Evolutionary conservation across 83 land plant genomes (phyloP), one percentile per base, ranked within the genome.

Genomic region (Isoetes engelmannii): DNA sequence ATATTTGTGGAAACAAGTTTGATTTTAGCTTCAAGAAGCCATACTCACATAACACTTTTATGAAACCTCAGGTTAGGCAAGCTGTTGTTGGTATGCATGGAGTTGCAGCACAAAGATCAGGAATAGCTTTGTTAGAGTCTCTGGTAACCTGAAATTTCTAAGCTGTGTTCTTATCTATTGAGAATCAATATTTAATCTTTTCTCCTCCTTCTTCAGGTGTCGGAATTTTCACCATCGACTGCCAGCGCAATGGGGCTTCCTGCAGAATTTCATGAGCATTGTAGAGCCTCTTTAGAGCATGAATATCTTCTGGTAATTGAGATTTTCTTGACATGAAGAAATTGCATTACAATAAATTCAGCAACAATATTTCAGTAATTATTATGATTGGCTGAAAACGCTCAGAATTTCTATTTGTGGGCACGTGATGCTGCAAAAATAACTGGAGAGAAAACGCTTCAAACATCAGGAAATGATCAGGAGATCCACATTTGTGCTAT

Each of bases 221-320:
- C 94, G 44, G 99, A 95, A 74, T 95, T 95, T 78, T 87, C 89
- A 50, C 97, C 91, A 4, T 85, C 91, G 48, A 91, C 99, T 17
- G 88, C 93, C 70, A 84, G 83, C 81, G 82, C 93, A 12, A 83
- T 95, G 89, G 91, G 97, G 41, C 85, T 95, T 65, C 88, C 99
- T 50, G 77, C 87, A 62, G 99, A 91, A 75, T 86, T 91, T 68
- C 94, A 95, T 83, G 91, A 85, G 63, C 78, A 88, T 63, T 95
- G 99, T 56, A 75, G 83, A 12, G 78, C 64, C 28, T 85, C 84
- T 48, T 79, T 95, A 56, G 99, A 95, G 82, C 68, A 69, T 18
- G 83, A 81, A 7, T 89, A 88, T 72, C 54, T 95, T 61, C 86
- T 91, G 88, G 99, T 91, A 59, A 43, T 5, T 28, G 13, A 51